Evolutionary conservation across 192 early-diverging fungal genomes (phyloP).

Genomic region (Glomus cerebriforme): DNA sequence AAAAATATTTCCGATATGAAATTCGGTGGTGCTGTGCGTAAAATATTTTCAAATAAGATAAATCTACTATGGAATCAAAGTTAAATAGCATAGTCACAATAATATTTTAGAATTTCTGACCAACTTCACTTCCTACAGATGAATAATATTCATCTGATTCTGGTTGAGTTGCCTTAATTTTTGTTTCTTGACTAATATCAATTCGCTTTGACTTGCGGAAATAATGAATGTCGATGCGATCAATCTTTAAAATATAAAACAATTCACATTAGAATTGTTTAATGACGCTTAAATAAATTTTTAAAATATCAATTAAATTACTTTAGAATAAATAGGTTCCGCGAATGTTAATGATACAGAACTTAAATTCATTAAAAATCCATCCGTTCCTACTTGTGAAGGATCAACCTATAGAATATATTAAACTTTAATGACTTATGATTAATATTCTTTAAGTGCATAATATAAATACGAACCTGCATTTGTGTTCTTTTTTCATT

Average conservation of each 20-base stretch:
- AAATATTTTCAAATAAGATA: neutral
- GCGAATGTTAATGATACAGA: slow-evolving; percentile 66
- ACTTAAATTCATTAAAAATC: slow-evolving; percentile 81
- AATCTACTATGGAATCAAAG: neutral
- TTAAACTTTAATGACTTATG: slow-evolving; percentile 46
- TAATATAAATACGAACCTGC: slow-evolving; percentile 53
- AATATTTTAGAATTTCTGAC: neutral
- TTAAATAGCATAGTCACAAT: neutral
- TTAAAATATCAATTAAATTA: slow-evolving; percentile 28
- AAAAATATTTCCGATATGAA: slow-evolving; percentile 94
- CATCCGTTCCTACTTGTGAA: slow-evolving; percentile 75
- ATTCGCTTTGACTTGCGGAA: slow-evolving; percentile 61
- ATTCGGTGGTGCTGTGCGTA: slow-evolving; percentile 48
- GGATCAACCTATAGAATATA: slow-evolving; percentile 82
- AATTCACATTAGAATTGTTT: neutral
- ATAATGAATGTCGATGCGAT: slow-evolving; percentile 76
- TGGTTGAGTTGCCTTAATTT: slow-evolving; percentile 76
- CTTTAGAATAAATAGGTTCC: slow-evolving; percentile 83
- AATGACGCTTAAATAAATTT: neutral
- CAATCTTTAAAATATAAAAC: slow-evolving; percentile 43
- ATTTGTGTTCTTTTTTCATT: slow-evolving; percentile 75
- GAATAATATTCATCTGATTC: slow-evolving; percentile 63
- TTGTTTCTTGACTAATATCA: slow-evolving; percentile 71
- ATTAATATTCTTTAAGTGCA: neutral
- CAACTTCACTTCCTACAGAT: neutral